Conservation (phyloP, 108 stramenopile species). For the Discostella pseudostelligera region DNA sequence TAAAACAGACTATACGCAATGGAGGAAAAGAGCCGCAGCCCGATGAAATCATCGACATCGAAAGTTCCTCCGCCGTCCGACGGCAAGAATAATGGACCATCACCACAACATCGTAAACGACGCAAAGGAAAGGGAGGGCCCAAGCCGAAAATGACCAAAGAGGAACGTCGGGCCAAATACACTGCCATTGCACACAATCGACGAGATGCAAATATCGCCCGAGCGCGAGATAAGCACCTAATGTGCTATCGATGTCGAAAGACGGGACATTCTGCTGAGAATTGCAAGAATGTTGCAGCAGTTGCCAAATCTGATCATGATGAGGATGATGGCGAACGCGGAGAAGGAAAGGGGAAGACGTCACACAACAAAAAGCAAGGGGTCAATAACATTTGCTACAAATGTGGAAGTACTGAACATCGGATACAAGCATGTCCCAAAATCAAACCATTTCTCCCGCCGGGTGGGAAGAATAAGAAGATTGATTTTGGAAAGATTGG, state of each 20-base stretch:
- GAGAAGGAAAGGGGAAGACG: slow-evolving; percentile 9
- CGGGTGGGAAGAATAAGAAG: slow-evolving; percentile 17
- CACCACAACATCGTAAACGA: not conserved
- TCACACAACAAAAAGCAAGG: too few relatives aligned
- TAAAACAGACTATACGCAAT: not conserved
- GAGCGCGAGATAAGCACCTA: slow-evolving; percentile 35
- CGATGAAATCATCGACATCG: not conserved
- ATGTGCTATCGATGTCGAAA: slow-evolving; percentile 74
- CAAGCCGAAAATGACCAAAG: slow-evolving; percentile 79
- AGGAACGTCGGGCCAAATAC: slow-evolving; percentile 77
- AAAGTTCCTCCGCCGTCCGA: not conserved
- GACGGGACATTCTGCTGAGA: slow-evolving; percentile 61
- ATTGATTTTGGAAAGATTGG: slow-evolving; percentile 43
- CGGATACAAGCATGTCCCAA: slow-evolving; percentile 61
- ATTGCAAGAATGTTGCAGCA: slow-evolving; percentile 48
- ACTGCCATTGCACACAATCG: slow-evolving; percentile 71
- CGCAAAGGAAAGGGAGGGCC: slow-evolving; percentile 17
- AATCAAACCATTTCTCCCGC: slow-evolving; percentile 19
- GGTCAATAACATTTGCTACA: slow-evolving; percentile 57
- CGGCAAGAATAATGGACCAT: not conserved
- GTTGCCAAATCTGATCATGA: not conserved
- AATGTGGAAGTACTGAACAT: slow-evolving; percentile 80
- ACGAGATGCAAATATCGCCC: slow-evolving; percentile 37
- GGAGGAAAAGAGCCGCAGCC: not conserved
- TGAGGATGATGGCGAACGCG: not conserved